A percentile compares a stretch with the other conserved stretches of the same genome.
Evolutionary conservation across 306 rosid genomes (phyloP).

Genomic region (Vigna nakashimae): DNA sequence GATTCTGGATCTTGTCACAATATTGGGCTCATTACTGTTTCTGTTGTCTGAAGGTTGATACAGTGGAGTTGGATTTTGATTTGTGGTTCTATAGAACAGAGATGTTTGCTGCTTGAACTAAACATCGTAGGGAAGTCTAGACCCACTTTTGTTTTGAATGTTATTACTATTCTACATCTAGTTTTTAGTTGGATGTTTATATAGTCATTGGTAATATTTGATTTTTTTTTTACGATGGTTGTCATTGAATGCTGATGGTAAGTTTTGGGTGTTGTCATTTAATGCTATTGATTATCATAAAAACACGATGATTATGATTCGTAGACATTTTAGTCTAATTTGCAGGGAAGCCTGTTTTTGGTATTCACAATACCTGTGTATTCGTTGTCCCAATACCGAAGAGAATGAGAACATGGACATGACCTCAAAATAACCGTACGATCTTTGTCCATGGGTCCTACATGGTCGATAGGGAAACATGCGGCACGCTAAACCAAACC

Average conservation of each 20-base stretch:
- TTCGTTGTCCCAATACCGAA: too few species aligned
- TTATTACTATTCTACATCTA: neutral
- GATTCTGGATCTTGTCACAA: slow-evolving; percentile 40
- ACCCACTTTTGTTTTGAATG: slow-evolving; percentile 21
- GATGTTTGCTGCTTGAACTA: slow-evolving; percentile 31
- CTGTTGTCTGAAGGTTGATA: slow-evolving; percentile 18
- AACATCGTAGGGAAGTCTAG: neutral
- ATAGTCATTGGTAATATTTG: slow-evolving; percentile 1
- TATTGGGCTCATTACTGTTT: neutral
- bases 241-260: neutral
- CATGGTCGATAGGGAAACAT: too few species aligned
- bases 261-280: neutral
- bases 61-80: slow-evolving; percentile 26
- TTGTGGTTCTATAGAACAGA: slow-evolving; percentile 24
- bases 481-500: too few species aligned
- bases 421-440: too few species aligned
- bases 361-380: too few species aligned
- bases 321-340: too few species aligned
- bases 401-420: too few species aligned
- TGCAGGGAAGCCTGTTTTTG: too few species aligned
- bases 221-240: neutral
- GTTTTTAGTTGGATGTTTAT: slow-evolving; percentile 34
- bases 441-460: too few species aligned
- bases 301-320: too few species aligned
- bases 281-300: too few species aligned